Evolutionary conservation across 192 early-diverging fungal species (phyloP).

Genomic region (Dimargaris verticillata): DNA sequence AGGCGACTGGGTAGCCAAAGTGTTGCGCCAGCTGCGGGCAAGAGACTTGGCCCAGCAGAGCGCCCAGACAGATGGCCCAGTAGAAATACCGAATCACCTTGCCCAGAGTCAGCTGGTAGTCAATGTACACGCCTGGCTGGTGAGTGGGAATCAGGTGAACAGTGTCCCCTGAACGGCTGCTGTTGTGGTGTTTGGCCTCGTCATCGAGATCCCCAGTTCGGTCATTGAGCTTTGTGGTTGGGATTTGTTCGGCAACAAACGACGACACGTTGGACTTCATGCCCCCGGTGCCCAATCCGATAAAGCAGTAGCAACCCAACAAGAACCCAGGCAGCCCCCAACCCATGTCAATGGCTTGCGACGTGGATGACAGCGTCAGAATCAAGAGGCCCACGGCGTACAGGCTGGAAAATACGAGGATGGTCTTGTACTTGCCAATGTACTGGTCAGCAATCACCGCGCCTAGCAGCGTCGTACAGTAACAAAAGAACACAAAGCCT

Average conservation of each 20-base stretch:
- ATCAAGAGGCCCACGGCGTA: slow-evolving; percentile 12
- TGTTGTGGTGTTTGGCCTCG: too few species aligned
- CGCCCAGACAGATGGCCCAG: slow-evolving; percentile 52
- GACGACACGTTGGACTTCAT: slow-evolving; percentile 15
- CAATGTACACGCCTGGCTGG: slow-evolving; percentile 16
- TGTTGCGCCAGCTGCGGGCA: slow-evolving; percentile 38
- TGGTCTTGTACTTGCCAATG: slow-evolving; percentile 15
- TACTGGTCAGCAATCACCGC: slow-evolving; percentile 13
- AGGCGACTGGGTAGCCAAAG: slow-evolving; percentile 39
- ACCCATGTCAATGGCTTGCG: slow-evolving; percentile 6
- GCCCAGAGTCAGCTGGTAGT: slow-evolving; percentile 18
- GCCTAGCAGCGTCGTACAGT: slow-evolving; percentile 29
- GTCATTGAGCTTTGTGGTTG: neutral
- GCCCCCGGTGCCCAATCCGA: slow-evolving; percentile 12
- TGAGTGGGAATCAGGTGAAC: neutral
- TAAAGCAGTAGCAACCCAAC: slow-evolving; percentile 5
- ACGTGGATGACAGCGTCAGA: slow-evolving; percentile 13
- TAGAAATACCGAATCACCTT: slow-evolving; percentile 19
- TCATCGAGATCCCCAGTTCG: too few species aligned
- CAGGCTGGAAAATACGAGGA: slow-evolving; percentile 9
- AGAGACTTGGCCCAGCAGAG: slow-evolving; percentile 37
- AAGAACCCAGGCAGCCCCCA: slow-evolving; percentile 12
- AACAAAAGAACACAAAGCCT: slow-evolving; percentile 47
- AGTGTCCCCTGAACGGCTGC: neutral
- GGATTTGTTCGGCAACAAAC: slow-evolving; percentile 16